Percentiles rank a stretch among this genome's conserved stretches.
These are phyloP conservation scores for Polychaeton citri DNA, from an alignment of 2,329 filamentous ascomycete species.

Conservation along the genomic window DNA sequence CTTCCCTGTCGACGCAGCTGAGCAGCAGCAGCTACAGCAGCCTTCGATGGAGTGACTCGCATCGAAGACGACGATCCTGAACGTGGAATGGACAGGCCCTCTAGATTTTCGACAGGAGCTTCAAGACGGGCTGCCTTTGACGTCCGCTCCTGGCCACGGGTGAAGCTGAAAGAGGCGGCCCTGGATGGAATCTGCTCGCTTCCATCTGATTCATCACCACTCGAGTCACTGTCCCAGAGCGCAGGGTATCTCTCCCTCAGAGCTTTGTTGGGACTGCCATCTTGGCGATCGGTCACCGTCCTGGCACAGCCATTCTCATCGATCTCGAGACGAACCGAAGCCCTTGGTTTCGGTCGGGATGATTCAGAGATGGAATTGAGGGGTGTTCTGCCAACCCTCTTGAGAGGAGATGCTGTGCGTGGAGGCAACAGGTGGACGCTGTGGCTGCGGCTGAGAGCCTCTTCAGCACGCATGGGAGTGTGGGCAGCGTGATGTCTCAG, in stretches of 20 bases:
- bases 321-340: conserved; percentile 30
- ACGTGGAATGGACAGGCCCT: conserved; percentile 19
- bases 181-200: conserved; percentile 13
- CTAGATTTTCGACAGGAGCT: conserved; percentile 20
- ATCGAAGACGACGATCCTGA: conserved; percentile 19
- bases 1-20: conserved; percentile 21
- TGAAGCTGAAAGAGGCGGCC: conserved; percentile 18
- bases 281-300: conserved; percentile 26
- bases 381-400: conserved; percentile 27
- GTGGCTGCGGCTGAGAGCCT: conserved; percentile 13
- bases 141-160: conserved; percentile 14
- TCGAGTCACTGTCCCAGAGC: conserved; percentile 28
- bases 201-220: conserved; percentile 17
- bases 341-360: conserved; percentile 23
- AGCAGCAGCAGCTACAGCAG: conserved; percentile 20
- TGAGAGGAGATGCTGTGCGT: conserved; percentile 33
- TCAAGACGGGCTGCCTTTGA: conserved; percentile 20
- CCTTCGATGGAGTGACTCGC: conserved; percentile 20
- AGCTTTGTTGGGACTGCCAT: conserved; percentile 23
- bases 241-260: conserved; percentile 30
- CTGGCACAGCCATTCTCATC: conserved; percentile 35
- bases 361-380: conserved; percentile 34
- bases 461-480: conserved; percentile 16
- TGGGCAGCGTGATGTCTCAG: conserved; percentile 10
- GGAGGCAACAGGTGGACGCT: conserved; percentile 21